phyloP scores from a whole-genome alignment of 352 stramenopile species.

The Phytophthora lateralis region DNA sequence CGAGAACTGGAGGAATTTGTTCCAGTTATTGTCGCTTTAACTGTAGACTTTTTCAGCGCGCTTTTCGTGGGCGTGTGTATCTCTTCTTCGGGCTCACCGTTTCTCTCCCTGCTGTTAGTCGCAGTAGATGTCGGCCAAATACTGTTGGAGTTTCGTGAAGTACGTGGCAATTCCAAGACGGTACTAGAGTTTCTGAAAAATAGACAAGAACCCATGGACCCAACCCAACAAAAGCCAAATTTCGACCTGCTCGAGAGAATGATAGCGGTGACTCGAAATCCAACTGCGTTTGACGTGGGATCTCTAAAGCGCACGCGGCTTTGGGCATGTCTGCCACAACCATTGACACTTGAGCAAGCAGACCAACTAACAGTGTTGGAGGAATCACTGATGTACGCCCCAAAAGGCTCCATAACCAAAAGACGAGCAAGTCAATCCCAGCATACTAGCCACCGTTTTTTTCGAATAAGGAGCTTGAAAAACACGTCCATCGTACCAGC shows the following conservation, averaged over 20 bases:
- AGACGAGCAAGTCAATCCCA: background rate
- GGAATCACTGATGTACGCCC: background rate
- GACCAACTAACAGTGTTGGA: constrained; percentile 1
- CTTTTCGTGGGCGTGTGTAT: constrained; percentile 34
- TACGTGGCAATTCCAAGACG: constrained; percentile 7
- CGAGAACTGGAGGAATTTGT: constrained; percentile 22
- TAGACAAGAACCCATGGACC: background rate
- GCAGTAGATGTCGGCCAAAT: constrained; percentile 8
- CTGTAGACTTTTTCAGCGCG: constrained; percentile 28
- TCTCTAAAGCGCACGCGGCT: constrained; percentile 4
- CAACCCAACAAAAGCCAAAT: background rate
- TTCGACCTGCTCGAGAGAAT: constrained; percentile 1
- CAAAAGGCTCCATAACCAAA: background rate
- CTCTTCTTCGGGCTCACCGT: constrained; percentile 13
- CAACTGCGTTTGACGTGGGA: constrained; percentile 2
- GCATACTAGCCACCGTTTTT: background rate
- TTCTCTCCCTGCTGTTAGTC: constrained; percentile 11
- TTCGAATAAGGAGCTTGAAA: background rate
- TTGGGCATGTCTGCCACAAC: constrained; percentile 23
- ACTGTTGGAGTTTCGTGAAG: constrained; percentile 22
- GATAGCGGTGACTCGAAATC: constrained; percentile 5
- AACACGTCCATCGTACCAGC: background rate
- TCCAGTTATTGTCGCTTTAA: constrained; percentile 18
- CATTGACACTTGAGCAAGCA: constrained; percentile 3
- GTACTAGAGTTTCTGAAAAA: constrained; percentile 8